Evolutionary conservation across 2,329 filamentous ascomycete genomes (phyloP).

Genomic region (Bipolaris cookei): DNA sequence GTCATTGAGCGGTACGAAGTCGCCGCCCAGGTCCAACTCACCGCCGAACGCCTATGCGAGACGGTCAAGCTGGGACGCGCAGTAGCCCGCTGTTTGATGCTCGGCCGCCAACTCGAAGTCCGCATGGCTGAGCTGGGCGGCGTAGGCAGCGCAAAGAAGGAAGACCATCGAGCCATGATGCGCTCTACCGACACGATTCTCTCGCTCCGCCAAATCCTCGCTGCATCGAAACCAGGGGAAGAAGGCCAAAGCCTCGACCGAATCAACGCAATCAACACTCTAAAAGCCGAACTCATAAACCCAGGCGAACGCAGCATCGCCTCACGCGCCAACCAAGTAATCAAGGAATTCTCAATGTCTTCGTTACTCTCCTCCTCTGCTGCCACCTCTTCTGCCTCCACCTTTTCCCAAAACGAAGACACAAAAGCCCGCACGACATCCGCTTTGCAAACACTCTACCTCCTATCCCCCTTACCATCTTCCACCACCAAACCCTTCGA

Average conservation of each 20-base stretch:
- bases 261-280: constrained; percentile 72
- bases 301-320: constrained; percentile 78
- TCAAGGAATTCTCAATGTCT: constrained; percentile 83
- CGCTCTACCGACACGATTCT: constrained; percentile 81
- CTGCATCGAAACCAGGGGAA: constrained; percentile 69
- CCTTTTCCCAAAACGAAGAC: constrained; percentile 72
- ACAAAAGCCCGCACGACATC: constrained; percentile 74
- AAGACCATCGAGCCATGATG: constrained; percentile 81
- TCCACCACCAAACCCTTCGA: constrained; percentile 54
- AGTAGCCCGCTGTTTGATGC: constrained; percentile 77
- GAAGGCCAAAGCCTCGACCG: constrained; percentile 78
- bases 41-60: constrained; percentile 79
- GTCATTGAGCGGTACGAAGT: constrained; percentile 84
- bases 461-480: constrained; percentile 72
- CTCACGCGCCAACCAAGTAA: constrained; percentile 75
- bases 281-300: constrained; percentile 71
- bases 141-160: constrained; percentile 58
- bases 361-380: constrained; percentile 52
- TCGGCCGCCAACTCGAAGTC: constrained; percentile 86
- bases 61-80: constrained; percentile 78
- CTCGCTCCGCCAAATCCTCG: constrained; percentile 74
- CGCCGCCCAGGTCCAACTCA: constrained; percentile 80
- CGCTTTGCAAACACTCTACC: constrained; percentile 76
- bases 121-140: constrained; percentile 74
- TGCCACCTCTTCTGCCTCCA: constrained; percentile 49